These are phyloP conservation scores for Botrytis tulipae DNA, from an alignment of 2,329 filamentous ascomycete species.

Conservation along the genomic window DNA sequence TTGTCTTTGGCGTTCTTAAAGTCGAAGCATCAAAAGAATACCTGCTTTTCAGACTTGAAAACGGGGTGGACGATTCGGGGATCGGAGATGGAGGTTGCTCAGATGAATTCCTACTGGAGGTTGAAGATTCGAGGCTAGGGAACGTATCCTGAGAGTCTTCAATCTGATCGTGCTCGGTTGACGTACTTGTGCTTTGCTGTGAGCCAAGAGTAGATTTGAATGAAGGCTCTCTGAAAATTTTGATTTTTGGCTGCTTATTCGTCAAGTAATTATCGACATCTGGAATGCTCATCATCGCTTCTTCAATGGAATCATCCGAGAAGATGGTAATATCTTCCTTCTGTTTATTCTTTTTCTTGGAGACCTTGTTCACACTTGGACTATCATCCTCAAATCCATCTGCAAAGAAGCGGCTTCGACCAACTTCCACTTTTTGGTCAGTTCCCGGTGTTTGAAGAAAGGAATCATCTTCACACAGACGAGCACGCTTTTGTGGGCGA, in stretches of 20 bases:
- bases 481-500: constrained; percentile 49
- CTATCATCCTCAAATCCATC: constrained; percentile 39
- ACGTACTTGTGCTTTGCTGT: constrained; percentile 11
- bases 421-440: constrained; percentile 37
- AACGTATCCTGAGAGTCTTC: constrained; percentile 25
- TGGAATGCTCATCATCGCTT: constrained; percentile 47
- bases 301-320: constrained; percentile 52
- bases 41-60: constrained; percentile 26
- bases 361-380: constrained; percentile 41
- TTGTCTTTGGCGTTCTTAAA: constrained; percentile 26
- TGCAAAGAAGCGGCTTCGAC: constrained; percentile 50
- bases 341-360: constrained; percentile 42
- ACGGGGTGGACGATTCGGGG: constrained; percentile 1
- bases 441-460: constrained; percentile 32
- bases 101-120: constrained; percentile 29
- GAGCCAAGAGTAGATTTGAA: neutral
- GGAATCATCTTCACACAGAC: constrained; percentile 49
- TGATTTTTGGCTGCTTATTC: constrained; percentile 28
- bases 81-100: constrained; percentile 32
- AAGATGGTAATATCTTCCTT: constrained; percentile 48
- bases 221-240: constrained; percentile 25
- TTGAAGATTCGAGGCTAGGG: constrained; percentile 29
- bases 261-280: constrained; percentile 36
- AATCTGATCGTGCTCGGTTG: neutral
- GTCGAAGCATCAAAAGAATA: constrained; percentile 29